phyloP scores from a whole-genome alignment of 2,329 filamentous ascomycete species.

The Aureobasidium sp. region DNA sequence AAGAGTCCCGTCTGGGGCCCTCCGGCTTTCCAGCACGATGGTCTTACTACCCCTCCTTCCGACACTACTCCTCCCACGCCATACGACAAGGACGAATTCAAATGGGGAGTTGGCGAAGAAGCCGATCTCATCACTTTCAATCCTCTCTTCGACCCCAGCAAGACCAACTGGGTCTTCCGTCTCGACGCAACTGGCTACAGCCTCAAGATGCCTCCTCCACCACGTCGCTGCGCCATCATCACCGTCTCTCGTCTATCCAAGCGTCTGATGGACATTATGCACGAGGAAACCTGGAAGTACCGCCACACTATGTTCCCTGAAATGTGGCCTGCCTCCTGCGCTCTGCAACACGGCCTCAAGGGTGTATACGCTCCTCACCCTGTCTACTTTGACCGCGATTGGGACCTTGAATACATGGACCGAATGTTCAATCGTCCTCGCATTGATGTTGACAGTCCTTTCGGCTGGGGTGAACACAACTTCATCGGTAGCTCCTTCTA shows the following conservation, averaged over 20 bases:
- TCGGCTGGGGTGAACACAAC: conserved; percentile 48
- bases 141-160: conserved; percentile 69
- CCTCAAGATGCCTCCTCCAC: conserved; percentile 48
- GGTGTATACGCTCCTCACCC: conserved; percentile 72
- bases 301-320: conserved; percentile 69
- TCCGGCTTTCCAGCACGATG: conserved; percentile 37
- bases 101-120: conserved; percentile 71
- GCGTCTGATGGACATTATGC: conserved; percentile 66
- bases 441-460: conserved; percentile 39
- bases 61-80: conserved; percentile 57
- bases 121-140: conserved; percentile 68
- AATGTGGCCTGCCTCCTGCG: conserved; percentile 68
- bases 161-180: conserved; percentile 66
- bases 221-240: conserved; percentile 69
- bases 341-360: conserved; percentile 71
- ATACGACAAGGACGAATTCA: conserved; percentile 57
- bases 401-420: conserved; percentile 46
- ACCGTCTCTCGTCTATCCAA: conserved; percentile 69
- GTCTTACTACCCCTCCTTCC: conserved; percentile 52
- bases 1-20: conserved; percentile 60
- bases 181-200: conserved; percentile 63
- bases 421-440: conserved; percentile 43
- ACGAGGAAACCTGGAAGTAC: conserved; percentile 64
- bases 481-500: conserved; percentile 45
- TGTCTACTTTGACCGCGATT: conserved; percentile 70